These are phyloP conservation scores for Podospora conica DNA, from an alignment of 495 filamentous ascomycete genomes.

Conservation along the genomic window DNA sequence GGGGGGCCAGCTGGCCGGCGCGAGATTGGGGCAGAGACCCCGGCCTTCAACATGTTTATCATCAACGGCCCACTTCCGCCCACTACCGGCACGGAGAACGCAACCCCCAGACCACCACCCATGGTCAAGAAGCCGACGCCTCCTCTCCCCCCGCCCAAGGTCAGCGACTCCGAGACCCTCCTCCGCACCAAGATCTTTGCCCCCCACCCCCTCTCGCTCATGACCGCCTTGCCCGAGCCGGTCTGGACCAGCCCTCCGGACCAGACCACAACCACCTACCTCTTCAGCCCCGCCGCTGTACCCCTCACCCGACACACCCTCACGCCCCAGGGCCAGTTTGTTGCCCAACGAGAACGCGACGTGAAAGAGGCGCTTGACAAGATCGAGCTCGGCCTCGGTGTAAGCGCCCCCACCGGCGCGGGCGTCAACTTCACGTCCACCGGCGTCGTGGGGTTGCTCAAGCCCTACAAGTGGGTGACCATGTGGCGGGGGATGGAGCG, in stretches of 20 bases:
- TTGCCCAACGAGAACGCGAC: background rate
- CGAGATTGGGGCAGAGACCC: too few relatives aligned
- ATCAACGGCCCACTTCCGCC: background rate
- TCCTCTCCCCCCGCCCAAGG: background rate
- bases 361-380: background rate
- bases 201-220: background rate
- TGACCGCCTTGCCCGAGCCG: background rate
- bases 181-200: background rate
- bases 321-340: background rate
- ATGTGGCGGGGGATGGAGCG: background rate
- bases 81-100: background rate
- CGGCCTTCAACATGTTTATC: background rate
- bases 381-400: background rate
- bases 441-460: background rate
- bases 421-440: conserved; percentile 1
- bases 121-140: background rate
- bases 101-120: background rate
- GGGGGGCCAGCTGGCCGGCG: too few relatives aligned
- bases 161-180: background rate
- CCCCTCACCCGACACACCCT: background rate
- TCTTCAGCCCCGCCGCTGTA: background rate
- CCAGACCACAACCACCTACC: background rate
- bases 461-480: background rate
- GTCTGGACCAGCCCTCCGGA: background rate
- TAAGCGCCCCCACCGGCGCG: background rate